Base-by-base conservation (phyloP, 768 basidiomycete genomes). In the Lactarius tabidus region DNA sequence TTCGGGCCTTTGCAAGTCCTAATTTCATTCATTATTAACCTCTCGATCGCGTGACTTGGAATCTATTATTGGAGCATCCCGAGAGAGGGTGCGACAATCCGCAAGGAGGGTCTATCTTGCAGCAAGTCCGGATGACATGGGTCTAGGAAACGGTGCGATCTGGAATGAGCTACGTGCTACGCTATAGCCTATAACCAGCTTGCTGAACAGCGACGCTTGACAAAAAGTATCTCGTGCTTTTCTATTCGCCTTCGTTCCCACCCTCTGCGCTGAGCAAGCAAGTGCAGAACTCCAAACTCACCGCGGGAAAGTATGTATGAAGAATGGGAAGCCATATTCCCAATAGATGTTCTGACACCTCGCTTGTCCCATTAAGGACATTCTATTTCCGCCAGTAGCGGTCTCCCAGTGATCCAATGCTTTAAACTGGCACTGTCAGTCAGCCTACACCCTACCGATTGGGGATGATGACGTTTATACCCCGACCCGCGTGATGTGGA, bases 31-130 rank as follows among this genome's bases (percentile, higher is more conserved):
- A 85, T 3, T 97, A 93, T 93, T 75, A 20, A 89, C 90, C 70
- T 94, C 91, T 2, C 95, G 97, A 74, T 91, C 93, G 55, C 83
- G 93, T 17, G 95, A 98, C 76, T 75, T 98, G 52, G 93, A 95
- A 77, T 89, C 85, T 63, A 81, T 95, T 63, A 80, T 97, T 93
- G 93, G 35, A 92, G 89, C 73, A 93, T 93, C 1, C 85, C 89
- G 3, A 87, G 85, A 41, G 90, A 91, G 69, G 90, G 89, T 31
- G n/a, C n/a, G 81, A 86, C 86, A 2, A 83, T 95, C 12, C 78
- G 91, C n/a, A 91, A 92, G 63, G 94, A 96, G 69, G 94, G 97
- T 73, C 77, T 97, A 60, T 83, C 88, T 67, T 78, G 93, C 59
- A 94, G 91, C 72, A 94, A 97, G 74, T 90, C 93, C 77, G 83